These are phyloP conservation scores for Skeletonema menzelii DNA, from an alignment of 108 stramenopile genomes.

Conservation along the genomic window DNA sequence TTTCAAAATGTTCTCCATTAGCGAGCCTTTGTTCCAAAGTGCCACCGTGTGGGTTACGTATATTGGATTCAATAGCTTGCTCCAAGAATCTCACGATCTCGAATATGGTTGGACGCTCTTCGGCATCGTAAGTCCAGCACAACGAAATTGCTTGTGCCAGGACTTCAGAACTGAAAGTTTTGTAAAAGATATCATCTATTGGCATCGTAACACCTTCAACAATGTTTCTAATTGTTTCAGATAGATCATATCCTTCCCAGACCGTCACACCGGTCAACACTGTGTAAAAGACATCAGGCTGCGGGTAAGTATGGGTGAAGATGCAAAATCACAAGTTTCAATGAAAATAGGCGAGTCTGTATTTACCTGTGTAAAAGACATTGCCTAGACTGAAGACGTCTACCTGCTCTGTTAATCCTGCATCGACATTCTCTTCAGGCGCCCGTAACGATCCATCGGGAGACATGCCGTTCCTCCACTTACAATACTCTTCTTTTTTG, in stretches of 20 bases:
- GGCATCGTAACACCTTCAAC: slow-evolving; percentile 9
- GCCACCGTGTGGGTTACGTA: background rate
- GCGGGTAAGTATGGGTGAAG: too few species aligned
- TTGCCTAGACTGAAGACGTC: slow-evolving; percentile 76
- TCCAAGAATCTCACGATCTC: slow-evolving; percentile 58
- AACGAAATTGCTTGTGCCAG: slow-evolving; percentile 55
- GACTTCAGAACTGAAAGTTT: slow-evolving; percentile 7
- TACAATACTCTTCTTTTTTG: slow-evolving; percentile 57
- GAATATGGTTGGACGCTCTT: slow-evolving; percentile 65
- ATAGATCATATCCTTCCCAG: background rate
- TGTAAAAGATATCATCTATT: slow-evolving; percentile 8
- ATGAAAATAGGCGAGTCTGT: too few species aligned
- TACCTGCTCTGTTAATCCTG: slow-evolving; percentile 53
- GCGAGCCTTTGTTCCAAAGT: background rate
- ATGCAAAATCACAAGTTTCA: too few species aligned
- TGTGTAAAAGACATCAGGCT: slow-evolving; percentile 66
- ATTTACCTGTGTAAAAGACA: slow-evolving; percentile 60
- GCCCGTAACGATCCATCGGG: slow-evolving; percentile 43
- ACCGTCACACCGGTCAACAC: slow-evolving; percentile 45
- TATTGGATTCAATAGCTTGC: slow-evolving; percentile 25
- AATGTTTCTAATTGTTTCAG: background rate
- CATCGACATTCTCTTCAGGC: slow-evolving; percentile 62
- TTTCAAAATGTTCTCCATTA: background rate
- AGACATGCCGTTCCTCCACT: slow-evolving; percentile 50
- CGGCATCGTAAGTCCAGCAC: slow-evolving; percentile 57